Conservation (phyloP, 1,284 basidiomycete genomes). For the Irpex rosettiformis region DNA sequence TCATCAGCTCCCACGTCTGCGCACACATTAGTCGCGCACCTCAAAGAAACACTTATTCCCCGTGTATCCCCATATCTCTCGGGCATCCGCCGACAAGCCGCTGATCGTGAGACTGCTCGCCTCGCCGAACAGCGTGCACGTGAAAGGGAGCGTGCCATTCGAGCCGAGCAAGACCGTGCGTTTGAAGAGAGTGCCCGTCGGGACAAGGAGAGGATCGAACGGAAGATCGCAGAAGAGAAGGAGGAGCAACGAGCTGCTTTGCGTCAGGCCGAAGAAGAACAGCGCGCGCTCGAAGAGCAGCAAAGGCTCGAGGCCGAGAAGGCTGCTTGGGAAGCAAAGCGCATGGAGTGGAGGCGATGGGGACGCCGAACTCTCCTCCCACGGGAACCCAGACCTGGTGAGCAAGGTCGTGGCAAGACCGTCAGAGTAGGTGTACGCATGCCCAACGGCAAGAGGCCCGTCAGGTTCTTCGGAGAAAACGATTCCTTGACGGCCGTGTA, state of each 20-base stretch:
- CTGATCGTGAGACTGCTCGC: conserved; percentile 50
- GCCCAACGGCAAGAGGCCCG: conserved; percentile 58
- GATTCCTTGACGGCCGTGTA: conserved; percentile 64
- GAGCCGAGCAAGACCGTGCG: conserved; percentile 82
- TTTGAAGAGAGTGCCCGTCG: conserved; percentile 62
- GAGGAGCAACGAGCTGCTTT: conserved; percentile 28
- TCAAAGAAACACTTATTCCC: conserved; percentile 71
- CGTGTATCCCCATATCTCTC: conserved; percentile 74
- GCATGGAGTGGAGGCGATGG: conserved; percentile 52
- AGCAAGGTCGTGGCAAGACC: conserved; percentile 27
- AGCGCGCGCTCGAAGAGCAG: conserved; percentile 26
- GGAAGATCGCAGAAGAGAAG: conserved; percentile 44
- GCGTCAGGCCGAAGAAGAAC: conserved; percentile 29
- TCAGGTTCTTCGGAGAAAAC: conserved; percentile 51
- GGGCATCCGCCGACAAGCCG: conserved; percentile 49
- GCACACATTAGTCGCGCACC: conserved; percentile 57
- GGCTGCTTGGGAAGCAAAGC: conserved; percentile 28
- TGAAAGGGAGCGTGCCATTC: conserved; percentile 44
- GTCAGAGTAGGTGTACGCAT: conserved; percentile 67
- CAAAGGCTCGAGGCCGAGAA: conserved; percentile 30
- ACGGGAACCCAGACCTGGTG: conserved; percentile 31
- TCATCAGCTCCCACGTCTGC: conserved; percentile 57
- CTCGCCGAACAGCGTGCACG: conserved; percentile 10
- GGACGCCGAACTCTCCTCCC: conserved; percentile 37
- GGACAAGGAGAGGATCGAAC: conserved; percentile 70